Percentiles rank a stretch among this genome's conserved stretches.
These are phyloP conservation scores for Mycena pura DNA, from an alignment of 768 basidiomycete genomes.

Conservation along the genomic window DNA sequence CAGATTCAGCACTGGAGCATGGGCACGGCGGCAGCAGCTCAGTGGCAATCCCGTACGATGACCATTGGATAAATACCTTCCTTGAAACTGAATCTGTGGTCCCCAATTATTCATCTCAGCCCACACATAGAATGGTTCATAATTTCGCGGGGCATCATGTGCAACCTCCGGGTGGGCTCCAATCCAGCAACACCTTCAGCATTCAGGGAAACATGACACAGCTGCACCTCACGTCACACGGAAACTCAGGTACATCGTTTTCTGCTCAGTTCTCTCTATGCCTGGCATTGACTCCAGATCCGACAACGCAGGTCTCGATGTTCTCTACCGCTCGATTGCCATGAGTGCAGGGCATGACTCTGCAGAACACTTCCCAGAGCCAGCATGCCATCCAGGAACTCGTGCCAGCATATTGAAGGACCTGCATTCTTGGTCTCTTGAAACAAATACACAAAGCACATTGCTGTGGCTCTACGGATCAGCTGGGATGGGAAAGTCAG, in stretches of 20 bases:
- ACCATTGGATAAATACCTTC: too few relatives aligned
- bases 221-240: not conserved
- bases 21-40: too few relatives aligned
- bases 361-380: not conserved
- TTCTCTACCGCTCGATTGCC: constrained; percentile 34
- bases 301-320: not conserved
- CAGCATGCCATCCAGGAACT: constrained; percentile 11
- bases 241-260: not conserved
- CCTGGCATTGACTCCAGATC: not conserved
- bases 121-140: too few relatives aligned
- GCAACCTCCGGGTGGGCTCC: too few relatives aligned
- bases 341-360: not conserved
- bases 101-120: too few relatives aligned
- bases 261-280: not conserved
- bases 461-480: constrained; percentile 31
- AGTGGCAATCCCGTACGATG: too few relatives aligned
- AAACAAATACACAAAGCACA: not conserved
- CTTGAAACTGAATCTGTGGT: too few relatives aligned
- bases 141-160: too few relatives aligned
- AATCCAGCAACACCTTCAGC: not conserved
- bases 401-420: not conserved
- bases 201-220: not conserved
- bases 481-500: constrained; percentile 32
- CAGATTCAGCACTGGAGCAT: too few relatives aligned
- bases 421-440: not conserved